Base-by-base conservation (phyloP, 768 basidiomycete genomes). In the Peribolospora baueri region DNA sequence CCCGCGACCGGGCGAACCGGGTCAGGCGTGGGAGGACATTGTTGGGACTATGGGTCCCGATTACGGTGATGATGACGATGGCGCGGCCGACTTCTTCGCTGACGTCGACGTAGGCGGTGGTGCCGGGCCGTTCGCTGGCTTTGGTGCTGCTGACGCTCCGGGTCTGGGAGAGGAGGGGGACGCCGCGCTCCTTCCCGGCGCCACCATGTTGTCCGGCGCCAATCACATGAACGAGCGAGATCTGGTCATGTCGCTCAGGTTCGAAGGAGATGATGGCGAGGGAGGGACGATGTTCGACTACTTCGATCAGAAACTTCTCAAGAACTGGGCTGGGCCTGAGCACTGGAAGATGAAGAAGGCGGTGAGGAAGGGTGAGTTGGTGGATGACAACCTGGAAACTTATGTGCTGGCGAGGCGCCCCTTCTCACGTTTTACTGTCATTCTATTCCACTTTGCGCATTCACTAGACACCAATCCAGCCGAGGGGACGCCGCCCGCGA, bases 321-420 rank as follows among this genome's bases (percentile, higher is more conserved):
- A 84, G 73, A 91, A 91, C 61, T 98, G 93, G 93, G 93, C 93
- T 3, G 93, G 93, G 0, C 90, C 90, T 6, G 86, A 97, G 67
- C 93, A 98, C 65, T 98, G 93, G 91, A 97, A 91, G 66, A 67
- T 97, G 63, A 72, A 82, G 40, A 49, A 59, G 36, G 48, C 56
- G 10, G 48, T 54, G 5, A 10, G 14, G 7, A 76, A 75, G 72
- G 75, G 86, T 90, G 59, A 68, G 78, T 66, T 41, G 13, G 46
- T 14, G 10, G 46, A 14, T 2, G 46, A 46, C 46, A 46, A 25
- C 25, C 25, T 25, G 25, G 25, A 25, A 25, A 25, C 25, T 25
- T 25, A 25, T 25, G 25, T 25, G 25, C 25, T 25, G 25, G 25
- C 25, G 46, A 46, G 46, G 46, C 14, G 14, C 2, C 10, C 14